A percentile compares a stretch with the other conserved stretches of the same genome.
phyloP scores from a whole-genome alignment of 768 basidiomycete genomes.

The Lactarius pseudohatsudake region DNA sequence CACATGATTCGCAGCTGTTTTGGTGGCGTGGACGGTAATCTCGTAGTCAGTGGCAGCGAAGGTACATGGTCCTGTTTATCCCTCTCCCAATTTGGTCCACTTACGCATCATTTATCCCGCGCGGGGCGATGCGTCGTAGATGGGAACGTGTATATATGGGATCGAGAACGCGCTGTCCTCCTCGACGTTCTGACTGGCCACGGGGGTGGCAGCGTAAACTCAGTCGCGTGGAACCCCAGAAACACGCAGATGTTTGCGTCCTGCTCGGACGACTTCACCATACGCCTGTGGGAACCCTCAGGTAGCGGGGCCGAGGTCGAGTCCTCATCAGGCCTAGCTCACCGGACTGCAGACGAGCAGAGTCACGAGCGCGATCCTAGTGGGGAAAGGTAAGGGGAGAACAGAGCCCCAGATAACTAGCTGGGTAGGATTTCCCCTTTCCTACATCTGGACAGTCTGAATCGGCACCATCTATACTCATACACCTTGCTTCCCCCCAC shows the following conservation, averaged over 20 bases:
- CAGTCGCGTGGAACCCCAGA: slow-evolving; percentile 93
- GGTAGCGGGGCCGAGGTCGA: slow-evolving; percentile 25
- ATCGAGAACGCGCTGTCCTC: slow-evolving; percentile 76
- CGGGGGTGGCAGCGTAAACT: slow-evolving; percentile 84
- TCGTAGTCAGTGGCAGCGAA: slow-evolving; percentile 93
- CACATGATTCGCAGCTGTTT: slow-evolving; percentile 93
- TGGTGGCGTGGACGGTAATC: slow-evolving; percentile 84
- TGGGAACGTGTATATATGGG: slow-evolving; percentile 93
- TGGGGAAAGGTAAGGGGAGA: slow-evolving; percentile 65
- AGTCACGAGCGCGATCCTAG: slow-evolving; percentile 32
- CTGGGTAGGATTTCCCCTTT: slow-evolving; percentile 5
- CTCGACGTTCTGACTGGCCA: slow-evolving; percentile 86
- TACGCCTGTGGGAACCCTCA: slow-evolving; percentile 85
- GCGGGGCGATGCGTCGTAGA: slow-evolving; percentile 43
- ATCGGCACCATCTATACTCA: slow-evolving; percentile 15
- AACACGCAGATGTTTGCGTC: slow-evolving; percentile 93
- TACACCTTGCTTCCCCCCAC: background rate
- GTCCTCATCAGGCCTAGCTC: slow-evolving; percentile 17
- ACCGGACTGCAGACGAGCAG: slow-evolving; percentile 12
- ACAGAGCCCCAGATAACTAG: slow-evolving; percentile 41
- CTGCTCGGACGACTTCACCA: slow-evolving; percentile 88
- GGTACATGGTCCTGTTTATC: slow-evolving; percentile 49
- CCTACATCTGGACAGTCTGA: slow-evolving; percentile 18
- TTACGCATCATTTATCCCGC: slow-evolving; percentile 7
- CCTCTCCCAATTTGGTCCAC: slow-evolving; percentile 14